Percentiles rank a stretch among this genome's conserved stretches.
phyloP scores from a whole-genome alignment of 2,329 filamentous ascomycete species.

The Ophiobolus disseminans region DNA sequence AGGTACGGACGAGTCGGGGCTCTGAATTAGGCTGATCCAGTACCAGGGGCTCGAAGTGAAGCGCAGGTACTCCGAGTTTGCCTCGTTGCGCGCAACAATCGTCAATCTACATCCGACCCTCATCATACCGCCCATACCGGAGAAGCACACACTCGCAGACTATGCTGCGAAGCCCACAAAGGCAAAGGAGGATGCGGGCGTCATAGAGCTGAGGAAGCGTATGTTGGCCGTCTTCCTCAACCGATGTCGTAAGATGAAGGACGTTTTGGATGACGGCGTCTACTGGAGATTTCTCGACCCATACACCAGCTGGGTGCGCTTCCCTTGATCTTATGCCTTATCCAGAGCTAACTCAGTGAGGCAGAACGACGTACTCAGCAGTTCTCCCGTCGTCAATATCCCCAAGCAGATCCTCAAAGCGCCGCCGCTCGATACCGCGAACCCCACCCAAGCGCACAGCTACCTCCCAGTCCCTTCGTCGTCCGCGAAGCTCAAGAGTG shows the following conservation, averaged over 20 bases:
- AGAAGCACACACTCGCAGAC: slow-evolving; percentile 98
- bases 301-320: slow-evolving; percentile 92
- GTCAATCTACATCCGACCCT: slow-evolving; percentile 93
- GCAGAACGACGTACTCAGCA: slow-evolving; percentile 92
- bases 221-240: slow-evolving; percentile 98
- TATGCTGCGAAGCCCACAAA: slow-evolving; percentile 98
- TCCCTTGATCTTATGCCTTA: not conserved
- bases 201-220: slow-evolving; percentile 94
- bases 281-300: slow-evolving; percentile 98
- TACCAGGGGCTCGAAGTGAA: slow-evolving; percentile 90
- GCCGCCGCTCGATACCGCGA: slow-evolving; percentile 93
- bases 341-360: slow-evolving; percentile 7
- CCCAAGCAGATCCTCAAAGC: slow-evolving; percentile 95
- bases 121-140: slow-evolving; percentile 94
- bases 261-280: slow-evolving; percentile 89
- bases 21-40: slow-evolving; percentile 17
- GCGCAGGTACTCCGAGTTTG: slow-evolving; percentile 94
- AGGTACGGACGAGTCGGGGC: slow-evolving; percentile 44
- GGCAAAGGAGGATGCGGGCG: slow-evolving; percentile 95
- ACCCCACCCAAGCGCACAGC: slow-evolving; percentile 83
- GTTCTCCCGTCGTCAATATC: slow-evolving; percentile 86
- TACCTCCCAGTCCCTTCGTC: slow-evolving; percentile 85
- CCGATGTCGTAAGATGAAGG: slow-evolving; percentile 89
- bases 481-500: slow-evolving; percentile 81
- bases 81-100: slow-evolving; percentile 85